These are phyloP conservation scores for Quambalaria eucalypti DNA, from an alignment of 1,284 basidiomycete species.

Conservation along the genomic window DNA sequence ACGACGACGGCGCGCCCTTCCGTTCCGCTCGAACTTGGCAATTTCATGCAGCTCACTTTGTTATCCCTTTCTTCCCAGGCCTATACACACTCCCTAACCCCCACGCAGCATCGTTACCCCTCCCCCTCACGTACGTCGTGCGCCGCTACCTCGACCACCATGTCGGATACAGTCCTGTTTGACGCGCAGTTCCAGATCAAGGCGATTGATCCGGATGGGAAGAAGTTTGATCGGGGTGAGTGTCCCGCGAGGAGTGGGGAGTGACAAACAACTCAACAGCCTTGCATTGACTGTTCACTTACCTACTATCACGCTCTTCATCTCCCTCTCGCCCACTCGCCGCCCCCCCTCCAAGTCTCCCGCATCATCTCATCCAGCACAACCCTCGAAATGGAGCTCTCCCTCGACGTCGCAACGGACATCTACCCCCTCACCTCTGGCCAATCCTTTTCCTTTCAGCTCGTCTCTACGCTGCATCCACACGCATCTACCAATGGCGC, in stretches of 20 bases:
- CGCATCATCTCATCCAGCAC: constrained; percentile 34
- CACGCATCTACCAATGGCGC: constrained; percentile 46
- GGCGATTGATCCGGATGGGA: constrained; percentile 58
- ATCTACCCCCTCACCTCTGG: constrained; percentile 50
- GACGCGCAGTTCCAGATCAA: constrained; percentile 43
- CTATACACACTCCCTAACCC: too few relatives aligned
- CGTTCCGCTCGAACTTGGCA: too few relatives aligned
- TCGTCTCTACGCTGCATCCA: constrained; percentile 54
- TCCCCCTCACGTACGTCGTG: too few relatives aligned
- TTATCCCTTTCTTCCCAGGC: too few relatives aligned
- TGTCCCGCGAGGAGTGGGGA: constrained; percentile 4
- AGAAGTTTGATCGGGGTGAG: constrained; percentile 90
- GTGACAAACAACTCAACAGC: neutral
- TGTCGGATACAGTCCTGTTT: constrained; percentile 43
- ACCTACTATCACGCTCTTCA: neutral
- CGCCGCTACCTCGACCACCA: too few relatives aligned
- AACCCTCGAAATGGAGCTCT: constrained; percentile 72
- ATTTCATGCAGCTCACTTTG: too few relatives aligned
- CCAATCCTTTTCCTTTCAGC: constrained; percentile 72
- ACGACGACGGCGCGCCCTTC: too few relatives aligned
- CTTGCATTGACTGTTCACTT: neutral
- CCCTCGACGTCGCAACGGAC: constrained; percentile 54
- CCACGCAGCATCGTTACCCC: too few relatives aligned
- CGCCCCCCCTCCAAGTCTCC: constrained; percentile 13
- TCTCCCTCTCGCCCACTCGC: constrained; percentile 56